These are phyloP conservation scores for Neofusicoccum laricinum DNA, from an alignment of 2,329 filamentous ascomycete genomes.

Conservation along the genomic window DNA sequence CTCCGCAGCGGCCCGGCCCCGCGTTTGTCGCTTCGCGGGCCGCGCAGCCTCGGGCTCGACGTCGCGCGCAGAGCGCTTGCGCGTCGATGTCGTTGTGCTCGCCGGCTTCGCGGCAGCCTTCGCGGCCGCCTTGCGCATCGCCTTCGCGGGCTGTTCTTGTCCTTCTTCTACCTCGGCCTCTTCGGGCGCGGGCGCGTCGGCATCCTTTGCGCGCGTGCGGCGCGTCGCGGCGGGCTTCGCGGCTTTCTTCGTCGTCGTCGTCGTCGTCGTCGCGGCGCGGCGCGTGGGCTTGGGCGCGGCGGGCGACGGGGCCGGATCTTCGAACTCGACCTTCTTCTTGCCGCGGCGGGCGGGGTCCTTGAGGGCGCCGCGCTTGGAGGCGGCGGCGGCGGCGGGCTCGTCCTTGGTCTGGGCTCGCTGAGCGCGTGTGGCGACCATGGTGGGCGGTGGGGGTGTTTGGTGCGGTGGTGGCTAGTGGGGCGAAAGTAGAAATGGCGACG, in stretches of 20 bases:
- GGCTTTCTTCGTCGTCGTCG: not conserved
- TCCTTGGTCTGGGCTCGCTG: conserved; percentile 15
- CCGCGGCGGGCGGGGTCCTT: conserved; percentile 11
- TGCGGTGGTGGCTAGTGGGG: not conserved
- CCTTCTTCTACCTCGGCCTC: not conserved
- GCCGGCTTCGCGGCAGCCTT: conserved; percentile 1
- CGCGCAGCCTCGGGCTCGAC: conserved; percentile 5
- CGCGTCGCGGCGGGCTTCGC: conserved; percentile 7
- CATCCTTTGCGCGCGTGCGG: conserved; percentile 14
- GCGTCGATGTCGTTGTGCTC: not conserved
- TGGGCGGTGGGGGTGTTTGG: not conserved
- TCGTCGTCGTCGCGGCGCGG: not conserved
- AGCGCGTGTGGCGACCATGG: conserved; percentile 18
- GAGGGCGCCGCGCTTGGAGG: conserved; percentile 4
- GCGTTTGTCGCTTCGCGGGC: conserved; percentile 9
- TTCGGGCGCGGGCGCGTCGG: not conserved
- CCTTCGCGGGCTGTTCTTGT: not conserved
- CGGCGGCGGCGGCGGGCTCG: conserved; percentile 1
- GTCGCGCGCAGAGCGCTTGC: conserved; percentile 13
- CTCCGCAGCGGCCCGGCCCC: not conserved
- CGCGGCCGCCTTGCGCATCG: not conserved
- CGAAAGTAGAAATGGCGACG: conserved; percentile 5
- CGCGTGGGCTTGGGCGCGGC: conserved; percentile 4
- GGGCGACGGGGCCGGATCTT: not conserved
- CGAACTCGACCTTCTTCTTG: conserved; percentile 8